phyloP scores from a whole-genome alignment of 2,329 filamentous ascomycete species.

The Fusarium falciforme region DNA sequence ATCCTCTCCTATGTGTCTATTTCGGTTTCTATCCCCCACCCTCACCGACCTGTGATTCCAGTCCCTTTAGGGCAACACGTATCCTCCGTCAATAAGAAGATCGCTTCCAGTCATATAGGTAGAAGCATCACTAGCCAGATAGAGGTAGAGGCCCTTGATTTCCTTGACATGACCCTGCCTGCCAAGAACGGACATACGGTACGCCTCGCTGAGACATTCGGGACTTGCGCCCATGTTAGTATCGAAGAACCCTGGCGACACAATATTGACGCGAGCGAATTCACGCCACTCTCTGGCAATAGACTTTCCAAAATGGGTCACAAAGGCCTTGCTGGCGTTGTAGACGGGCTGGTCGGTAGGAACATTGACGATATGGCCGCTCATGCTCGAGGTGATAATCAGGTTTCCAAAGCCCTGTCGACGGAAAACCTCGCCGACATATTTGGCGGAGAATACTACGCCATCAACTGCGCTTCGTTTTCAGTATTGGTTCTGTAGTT shows the following conservation, averaged over 20 bases:
- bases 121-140: slow-evolving; percentile 60
- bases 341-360: slow-evolving; percentile 65
- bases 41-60: neutral
- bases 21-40: no score
- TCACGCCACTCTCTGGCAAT: slow-evolving; percentile 66
- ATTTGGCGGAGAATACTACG: slow-evolving; percentile 56
- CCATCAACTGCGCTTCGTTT: slow-evolving; percentile 55
- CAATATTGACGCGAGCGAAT: slow-evolving; percentile 66
- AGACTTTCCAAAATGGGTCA: slow-evolving; percentile 64
- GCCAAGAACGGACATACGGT: slow-evolving; percentile 62
- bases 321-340: slow-evolving; percentile 64
- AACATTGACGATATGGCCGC: slow-evolving; percentile 60
- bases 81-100: slow-evolving; percentile 18
- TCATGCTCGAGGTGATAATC: slow-evolving; percentile 63
- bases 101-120: slow-evolving; percentile 18
- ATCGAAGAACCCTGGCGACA: slow-evolving; percentile 60
- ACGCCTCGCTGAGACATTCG: slow-evolving; percentile 55
- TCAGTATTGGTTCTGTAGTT: neutral
- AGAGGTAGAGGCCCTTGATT: slow-evolving; percentile 69
- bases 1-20: no score
- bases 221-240: slow-evolving; percentile 62
- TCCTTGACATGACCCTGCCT: slow-evolving; percentile 73
- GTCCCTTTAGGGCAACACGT: neutral
- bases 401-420: slow-evolving; percentile 57
- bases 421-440: slow-evolving; percentile 55